phyloP scores from a whole-genome alignment of 306 rosid genomes.

The Rosa multiflora region DNA sequence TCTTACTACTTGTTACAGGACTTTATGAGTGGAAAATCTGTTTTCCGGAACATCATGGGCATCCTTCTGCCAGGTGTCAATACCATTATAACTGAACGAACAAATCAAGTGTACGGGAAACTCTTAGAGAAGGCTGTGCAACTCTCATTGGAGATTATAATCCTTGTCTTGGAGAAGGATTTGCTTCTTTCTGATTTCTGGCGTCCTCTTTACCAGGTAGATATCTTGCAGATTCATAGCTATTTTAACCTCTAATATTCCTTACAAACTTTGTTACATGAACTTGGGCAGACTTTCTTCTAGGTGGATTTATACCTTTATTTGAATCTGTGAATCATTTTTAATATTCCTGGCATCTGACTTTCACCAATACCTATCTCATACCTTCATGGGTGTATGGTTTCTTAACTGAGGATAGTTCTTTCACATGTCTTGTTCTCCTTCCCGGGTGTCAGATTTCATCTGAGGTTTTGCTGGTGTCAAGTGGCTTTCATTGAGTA shows the following conservation, averaged over 20 bases:
- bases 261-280: not conserved
- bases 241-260: not conserved
- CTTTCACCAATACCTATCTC: not conserved
- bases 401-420: not conserved
- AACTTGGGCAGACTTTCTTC: not conserved
- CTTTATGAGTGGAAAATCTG: conserved; percentile 94
- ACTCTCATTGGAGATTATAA: conserved; percentile 81
- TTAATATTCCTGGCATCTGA: not conserved
- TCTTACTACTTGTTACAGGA: conserved; percentile 54
- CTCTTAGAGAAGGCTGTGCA: conserved; percentile 90
- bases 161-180: conserved; percentile 81
- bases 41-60: conserved; percentile 88
- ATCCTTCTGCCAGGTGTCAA: conserved; percentile 84
- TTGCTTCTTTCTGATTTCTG: conserved; percentile 83
- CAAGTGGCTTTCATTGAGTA: not conserved
- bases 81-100: conserved; percentile 69
- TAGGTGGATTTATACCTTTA: not conserved
- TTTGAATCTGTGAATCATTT: not conserved
- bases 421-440: not conserved
- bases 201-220: conserved; percentile 94
- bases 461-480: not conserved
- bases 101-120: conserved; percentile 71
- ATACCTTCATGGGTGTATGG: not conserved
- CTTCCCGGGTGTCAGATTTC: not conserved
- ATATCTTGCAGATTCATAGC: not conserved